Conservation (phyloP, 345 rosid species). For the Ceriops zippeliana region DNA sequence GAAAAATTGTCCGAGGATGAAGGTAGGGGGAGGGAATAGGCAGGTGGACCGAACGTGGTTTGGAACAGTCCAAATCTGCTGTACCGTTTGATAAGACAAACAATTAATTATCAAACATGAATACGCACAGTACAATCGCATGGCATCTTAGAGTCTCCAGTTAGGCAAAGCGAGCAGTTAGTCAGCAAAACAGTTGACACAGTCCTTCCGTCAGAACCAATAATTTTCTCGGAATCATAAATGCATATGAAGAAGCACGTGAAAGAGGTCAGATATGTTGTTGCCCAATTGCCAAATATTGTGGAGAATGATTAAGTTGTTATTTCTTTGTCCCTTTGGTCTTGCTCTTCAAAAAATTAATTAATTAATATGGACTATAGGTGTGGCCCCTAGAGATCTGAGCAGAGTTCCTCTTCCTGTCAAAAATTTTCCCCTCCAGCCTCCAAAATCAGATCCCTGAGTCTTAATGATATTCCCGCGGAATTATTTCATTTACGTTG, state of each 20-base stretch:
- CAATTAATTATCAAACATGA: too few relatives aligned
- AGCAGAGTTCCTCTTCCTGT: neutral
- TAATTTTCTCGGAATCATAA: conserved; percentile 6
- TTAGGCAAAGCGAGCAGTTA: neutral
- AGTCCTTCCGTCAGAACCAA: neutral
- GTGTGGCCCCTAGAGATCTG: conserved; percentile 1
- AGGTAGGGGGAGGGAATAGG: too few relatives aligned
- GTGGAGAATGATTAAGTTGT: neutral
- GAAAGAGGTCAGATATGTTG: conserved; percentile 1
- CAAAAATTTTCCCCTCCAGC: too few relatives aligned
- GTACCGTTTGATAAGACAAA: too few relatives aligned
- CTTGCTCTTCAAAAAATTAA: neutral
- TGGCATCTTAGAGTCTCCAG: too few relatives aligned
- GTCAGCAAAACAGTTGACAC: conserved; percentile 3
- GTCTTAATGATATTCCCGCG: too few relatives aligned
- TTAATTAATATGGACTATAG: neutral
- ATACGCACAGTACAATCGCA: too few relatives aligned
- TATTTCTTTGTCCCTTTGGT: neutral
- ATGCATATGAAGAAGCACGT: neutral
- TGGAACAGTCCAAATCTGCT: too few relatives aligned
- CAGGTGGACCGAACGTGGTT: too few relatives aligned
- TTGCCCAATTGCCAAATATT: neutral
- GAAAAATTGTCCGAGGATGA: too few relatives aligned
- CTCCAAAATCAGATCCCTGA: too few relatives aligned
- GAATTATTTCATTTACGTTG: too few relatives aligned